Conservation (phyloP, 129 eudicot species). For the Artemisia annua region DNA sequence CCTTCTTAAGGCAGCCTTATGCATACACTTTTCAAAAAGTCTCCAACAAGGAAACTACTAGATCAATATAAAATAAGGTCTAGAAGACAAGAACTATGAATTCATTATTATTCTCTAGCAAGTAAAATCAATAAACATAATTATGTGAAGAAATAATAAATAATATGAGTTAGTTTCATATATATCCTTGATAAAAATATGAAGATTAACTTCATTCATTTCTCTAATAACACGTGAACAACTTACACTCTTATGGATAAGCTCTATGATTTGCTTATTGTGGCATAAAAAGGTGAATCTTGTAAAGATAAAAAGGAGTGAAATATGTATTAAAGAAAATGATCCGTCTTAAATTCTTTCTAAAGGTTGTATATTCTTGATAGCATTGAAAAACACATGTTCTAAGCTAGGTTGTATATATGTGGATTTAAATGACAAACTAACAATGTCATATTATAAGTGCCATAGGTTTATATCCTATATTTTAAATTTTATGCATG, state of each 20-base stretch:
- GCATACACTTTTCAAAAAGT: constrained; percentile 3
- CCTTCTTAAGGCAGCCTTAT: constrained; percentile 18
- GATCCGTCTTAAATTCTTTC: neutral
- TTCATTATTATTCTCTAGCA: neutral
- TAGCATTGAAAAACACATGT: too few species aligned
- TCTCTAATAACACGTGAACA: neutral
- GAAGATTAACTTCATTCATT: too few species aligned
- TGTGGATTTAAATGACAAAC: too few species aligned
- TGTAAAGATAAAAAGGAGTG: neutral
- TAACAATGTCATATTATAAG: too few species aligned
- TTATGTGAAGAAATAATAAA: too few species aligned
- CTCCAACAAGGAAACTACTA: constrained; percentile 26
- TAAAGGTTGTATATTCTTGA: too few species aligned
- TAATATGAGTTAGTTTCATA: too few species aligned
- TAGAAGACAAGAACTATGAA: neutral
- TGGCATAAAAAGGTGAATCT: neutral
- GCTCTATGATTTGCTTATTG: neutral
- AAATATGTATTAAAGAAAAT: neutral
- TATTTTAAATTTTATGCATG: too few species aligned
- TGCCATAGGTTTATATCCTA: too few species aligned
- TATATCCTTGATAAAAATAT: too few species aligned
- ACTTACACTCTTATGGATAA: neutral
- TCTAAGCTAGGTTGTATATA: too few species aligned
- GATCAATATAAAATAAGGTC: neutral
- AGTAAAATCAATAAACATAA: neutral